phyloP scores from a whole-genome alignment of 805 yeast species.

The Starmerella riodocensis region DNA sequence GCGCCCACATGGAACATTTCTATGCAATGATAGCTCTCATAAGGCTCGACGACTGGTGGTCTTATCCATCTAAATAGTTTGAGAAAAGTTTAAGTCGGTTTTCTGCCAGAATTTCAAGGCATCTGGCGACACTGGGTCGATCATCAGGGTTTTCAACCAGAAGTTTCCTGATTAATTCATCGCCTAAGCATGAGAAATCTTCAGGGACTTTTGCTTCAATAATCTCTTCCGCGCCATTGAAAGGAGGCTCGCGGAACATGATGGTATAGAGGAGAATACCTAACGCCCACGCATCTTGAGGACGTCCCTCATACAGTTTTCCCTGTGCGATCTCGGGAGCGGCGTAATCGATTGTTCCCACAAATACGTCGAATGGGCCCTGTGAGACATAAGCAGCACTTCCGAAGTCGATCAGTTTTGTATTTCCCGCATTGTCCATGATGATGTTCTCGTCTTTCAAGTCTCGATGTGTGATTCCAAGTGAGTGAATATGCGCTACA shows the following conservation, averaged over 20 bases:
- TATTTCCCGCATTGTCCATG: slow-evolving; percentile 60
- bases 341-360: slow-evolving; percentile 94
- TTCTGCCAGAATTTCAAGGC: no score
- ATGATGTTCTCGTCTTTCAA: slow-evolving; percentile 90
- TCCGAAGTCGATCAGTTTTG: slow-evolving; percentile 87
- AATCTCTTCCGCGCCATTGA: slow-evolving; percentile 88
- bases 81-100: no score
- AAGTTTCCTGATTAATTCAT: slow-evolving; percentile 1
- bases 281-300: slow-evolving; percentile 95
- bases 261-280: slow-evolving; percentile 84
- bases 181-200: slow-evolving; percentile 5
- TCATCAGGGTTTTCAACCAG: slow-evolving; percentile 4
- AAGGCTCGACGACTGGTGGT: no score
- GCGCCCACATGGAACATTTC: no score
- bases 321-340: slow-evolving; percentile 93
- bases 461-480: slow-evolving; percentile 87
- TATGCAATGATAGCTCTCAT: no score
- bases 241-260: slow-evolving; percentile 87
- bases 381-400: slow-evolving; percentile 80
- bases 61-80: no score
- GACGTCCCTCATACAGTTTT: slow-evolving; percentile 76
- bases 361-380: slow-evolving; percentile 95
- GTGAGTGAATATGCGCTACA: slow-evolving; percentile 59
- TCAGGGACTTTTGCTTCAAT: slow-evolving; percentile 62
- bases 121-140: slow-evolving; percentile 10